Percentiles rank a stretch among this genome's conserved stretches.
Conservation (phyloP, 768 basidiomycete genomes). For the Lactarius psammicola region DNA sequence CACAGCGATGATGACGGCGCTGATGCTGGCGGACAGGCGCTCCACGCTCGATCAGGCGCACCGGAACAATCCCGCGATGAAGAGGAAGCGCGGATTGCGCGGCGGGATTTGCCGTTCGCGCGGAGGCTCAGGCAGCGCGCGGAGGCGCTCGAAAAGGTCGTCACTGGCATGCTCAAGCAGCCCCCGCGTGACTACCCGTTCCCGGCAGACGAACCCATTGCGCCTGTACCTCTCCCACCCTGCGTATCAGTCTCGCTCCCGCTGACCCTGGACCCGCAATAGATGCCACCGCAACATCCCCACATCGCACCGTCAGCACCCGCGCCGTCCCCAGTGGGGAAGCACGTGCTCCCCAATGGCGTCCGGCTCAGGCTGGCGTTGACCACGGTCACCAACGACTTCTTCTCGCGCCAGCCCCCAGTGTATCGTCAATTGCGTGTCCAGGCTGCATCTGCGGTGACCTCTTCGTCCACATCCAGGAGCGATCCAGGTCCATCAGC, state of each 20-base stretch:
- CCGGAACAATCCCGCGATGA: slow-evolving; percentile 50
- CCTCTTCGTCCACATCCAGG: slow-evolving; percentile 27
- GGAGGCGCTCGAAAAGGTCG: slow-evolving; percentile 80
- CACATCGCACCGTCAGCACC: slow-evolving; percentile 31
- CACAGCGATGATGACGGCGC: slow-evolving; percentile 63
- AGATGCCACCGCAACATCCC: slow-evolving; percentile 47
- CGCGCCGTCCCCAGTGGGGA: slow-evolving; percentile 37
- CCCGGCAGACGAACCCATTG: slow-evolving; percentile 52
- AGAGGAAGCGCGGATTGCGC: slow-evolving; percentile 55
- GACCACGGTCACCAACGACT: slow-evolving; percentile 74
- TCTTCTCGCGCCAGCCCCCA: slow-evolving; percentile 72
- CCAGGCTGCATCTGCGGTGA: slow-evolving; percentile 24
- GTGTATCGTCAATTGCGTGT: slow-evolving; percentile 30
- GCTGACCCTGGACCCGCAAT: slow-evolving; percentile 32
- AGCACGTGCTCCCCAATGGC: slow-evolving; percentile 73
- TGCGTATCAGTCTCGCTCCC: not conserved
- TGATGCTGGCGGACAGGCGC: slow-evolving; percentile 29
- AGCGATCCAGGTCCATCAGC: slow-evolving; percentile 31
- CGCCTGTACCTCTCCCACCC: slow-evolving; percentile 34
- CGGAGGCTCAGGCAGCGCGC: slow-evolving; percentile 66
- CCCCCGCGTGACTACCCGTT: slow-evolving; percentile 63
- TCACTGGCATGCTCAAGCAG: slow-evolving; percentile 77
- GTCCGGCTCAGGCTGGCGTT: slow-evolving; percentile 75
- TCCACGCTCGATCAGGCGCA: slow-evolving; percentile 50
- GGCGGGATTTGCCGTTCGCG: slow-evolving; percentile 63